Evolutionary conservation across 306 rosid genomes (phyloP).

Genomic region (Trifolium pratense): DNA sequence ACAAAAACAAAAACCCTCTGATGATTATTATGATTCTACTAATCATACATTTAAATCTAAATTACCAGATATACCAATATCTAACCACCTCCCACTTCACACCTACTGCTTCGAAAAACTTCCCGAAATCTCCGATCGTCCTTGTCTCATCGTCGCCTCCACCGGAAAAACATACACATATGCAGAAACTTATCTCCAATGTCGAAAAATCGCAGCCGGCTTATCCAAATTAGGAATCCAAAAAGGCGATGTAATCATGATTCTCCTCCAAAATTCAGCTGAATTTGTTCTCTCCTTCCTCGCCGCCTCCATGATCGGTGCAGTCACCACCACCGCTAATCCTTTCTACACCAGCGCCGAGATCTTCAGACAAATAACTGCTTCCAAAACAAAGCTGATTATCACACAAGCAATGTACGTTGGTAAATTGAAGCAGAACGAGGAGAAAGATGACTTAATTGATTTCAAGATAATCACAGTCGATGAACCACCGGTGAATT

Average conservation of each 20-base stretch:
- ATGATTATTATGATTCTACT: background rate
- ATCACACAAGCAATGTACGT: constrained; percentile 72
- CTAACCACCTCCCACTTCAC: constrained; percentile 78
- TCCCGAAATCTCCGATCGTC: constrained; percentile 51
- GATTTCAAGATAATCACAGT: constrained; percentile 56
- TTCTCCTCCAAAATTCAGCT: constrained; percentile 71
- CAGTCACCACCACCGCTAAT: constrained; percentile 74
- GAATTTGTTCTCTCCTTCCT: constrained; percentile 74
- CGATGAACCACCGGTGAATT: constrained; percentile 71
- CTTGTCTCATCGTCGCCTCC: constrained; percentile 71
- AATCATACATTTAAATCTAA: constrained; percentile 60
- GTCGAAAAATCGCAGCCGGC: constrained; percentile 56
- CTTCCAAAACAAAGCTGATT: constrained; percentile 59
- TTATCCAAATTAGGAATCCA: constrained; percentile 57
- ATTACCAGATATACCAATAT: constrained; percentile 71
- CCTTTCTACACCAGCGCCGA: constrained; percentile 77
- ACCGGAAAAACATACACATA: constrained; percentile 58
- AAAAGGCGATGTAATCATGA: constrained; percentile 76
- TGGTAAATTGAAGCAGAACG: constrained; percentile 51
- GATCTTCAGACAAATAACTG: constrained; percentile 61
- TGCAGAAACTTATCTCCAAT: constrained; percentile 55
- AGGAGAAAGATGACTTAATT: background rate
- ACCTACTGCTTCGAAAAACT: constrained; percentile 65
- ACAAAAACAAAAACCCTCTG: background rate
- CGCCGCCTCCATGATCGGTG: constrained; percentile 83